Evolutionary conservation across 495 filamentous ascomycete genomes (phyloP).

Genomic region (Hyphodiscus hymeniophilus): DNA sequence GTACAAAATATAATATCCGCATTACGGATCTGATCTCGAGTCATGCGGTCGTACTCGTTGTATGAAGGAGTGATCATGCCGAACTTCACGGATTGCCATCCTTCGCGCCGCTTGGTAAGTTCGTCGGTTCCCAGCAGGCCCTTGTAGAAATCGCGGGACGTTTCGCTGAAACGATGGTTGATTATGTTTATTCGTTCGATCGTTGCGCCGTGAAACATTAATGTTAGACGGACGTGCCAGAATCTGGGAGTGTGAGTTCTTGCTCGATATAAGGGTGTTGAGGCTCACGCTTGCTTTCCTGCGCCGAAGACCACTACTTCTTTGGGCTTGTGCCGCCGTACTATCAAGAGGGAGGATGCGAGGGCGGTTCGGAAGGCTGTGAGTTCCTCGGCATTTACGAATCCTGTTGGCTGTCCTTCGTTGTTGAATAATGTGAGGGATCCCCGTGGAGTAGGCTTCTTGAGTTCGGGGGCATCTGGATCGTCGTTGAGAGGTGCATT

Average conservation of each 20-base stretch:
- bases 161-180: slow-evolving; percentile 58
- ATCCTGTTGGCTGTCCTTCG: slow-evolving; percentile 60
- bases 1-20: slow-evolving; percentile 75
- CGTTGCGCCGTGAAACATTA: slow-evolving; percentile 62
- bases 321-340: slow-evolving; percentile 57
- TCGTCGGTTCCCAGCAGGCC: slow-evolving; percentile 46
- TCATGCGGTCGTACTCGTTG: slow-evolving; percentile 57
- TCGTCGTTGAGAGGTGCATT: background rate
- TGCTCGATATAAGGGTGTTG: background rate
- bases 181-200: slow-evolving; percentile 74
- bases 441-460: slow-evolving; percentile 59
- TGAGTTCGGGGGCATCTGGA: slow-evolving; percentile 7
- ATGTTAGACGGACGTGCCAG: slow-evolving; percentile 82
- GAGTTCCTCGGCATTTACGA: slow-evolving; percentile 77
- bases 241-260: slow-evolving; percentile 28
- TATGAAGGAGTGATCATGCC: slow-evolving; percentile 63
- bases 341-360: slow-evolving; percentile 65
- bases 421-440: slow-evolving; percentile 63
- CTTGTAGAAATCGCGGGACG: slow-evolving; percentile 44
- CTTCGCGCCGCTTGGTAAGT: slow-evolving; percentile 43
- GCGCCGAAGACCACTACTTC: slow-evolving; percentile 82
- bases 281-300: slow-evolving; percentile 60
- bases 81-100: slow-evolving; percentile 43
- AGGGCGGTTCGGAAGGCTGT: slow-evolving; percentile 94
- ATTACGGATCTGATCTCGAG: slow-evolving; percentile 57